These are phyloP conservation scores for Alternaria sp. DNA, from an alignment of 2,329 filamentous ascomycete species.

Conservation along the genomic window DNA sequence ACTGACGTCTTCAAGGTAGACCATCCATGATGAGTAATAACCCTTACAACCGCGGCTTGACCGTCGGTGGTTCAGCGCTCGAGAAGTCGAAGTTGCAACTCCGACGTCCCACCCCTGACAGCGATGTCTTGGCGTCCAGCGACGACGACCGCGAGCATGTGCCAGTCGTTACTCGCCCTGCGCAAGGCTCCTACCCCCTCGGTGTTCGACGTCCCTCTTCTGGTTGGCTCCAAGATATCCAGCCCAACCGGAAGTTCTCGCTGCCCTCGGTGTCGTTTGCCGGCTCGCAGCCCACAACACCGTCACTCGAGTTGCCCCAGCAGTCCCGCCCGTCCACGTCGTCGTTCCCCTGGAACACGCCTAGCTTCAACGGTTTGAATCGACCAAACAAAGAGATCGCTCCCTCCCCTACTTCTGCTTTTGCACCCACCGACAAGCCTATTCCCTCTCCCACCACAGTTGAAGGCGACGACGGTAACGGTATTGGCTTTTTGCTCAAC, in stretches of 20 bases:
- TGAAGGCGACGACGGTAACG: constrained; percentile 58
- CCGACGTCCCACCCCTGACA: constrained; percentile 88
- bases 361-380: constrained; percentile 36
- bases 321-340: constrained; percentile 49
- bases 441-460: constrained; percentile 39
- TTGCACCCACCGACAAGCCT: constrained; percentile 27
- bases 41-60: constrained; percentile 37
- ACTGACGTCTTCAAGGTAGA: constrained; percentile 15
- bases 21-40: constrained; percentile 33
- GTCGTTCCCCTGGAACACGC: constrained; percentile 54
- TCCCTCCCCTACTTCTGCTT: constrained; percentile 43
- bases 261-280: constrained; percentile 73
- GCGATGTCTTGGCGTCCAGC: constrained; percentile 89
- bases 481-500: constrained; percentile 44
- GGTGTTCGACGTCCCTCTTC: constrained; percentile 39
- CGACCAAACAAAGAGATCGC: constrained; percentile 42
- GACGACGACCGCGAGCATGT: constrained; percentile 81
- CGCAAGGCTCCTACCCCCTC: constrained; percentile 27
- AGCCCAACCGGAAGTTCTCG: constrained; percentile 71
- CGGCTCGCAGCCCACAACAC: constrained; percentile 80
- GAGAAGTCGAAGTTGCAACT: constrained; percentile 74
- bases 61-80: constrained; percentile 36
- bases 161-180: constrained; percentile 28
- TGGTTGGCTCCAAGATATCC: constrained; percentile 83
- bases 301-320: constrained; percentile 67